Evolutionary conservation across 306 rosid species (phyloP).

Genomic region (Cucurbita argyrosperma): DNA sequence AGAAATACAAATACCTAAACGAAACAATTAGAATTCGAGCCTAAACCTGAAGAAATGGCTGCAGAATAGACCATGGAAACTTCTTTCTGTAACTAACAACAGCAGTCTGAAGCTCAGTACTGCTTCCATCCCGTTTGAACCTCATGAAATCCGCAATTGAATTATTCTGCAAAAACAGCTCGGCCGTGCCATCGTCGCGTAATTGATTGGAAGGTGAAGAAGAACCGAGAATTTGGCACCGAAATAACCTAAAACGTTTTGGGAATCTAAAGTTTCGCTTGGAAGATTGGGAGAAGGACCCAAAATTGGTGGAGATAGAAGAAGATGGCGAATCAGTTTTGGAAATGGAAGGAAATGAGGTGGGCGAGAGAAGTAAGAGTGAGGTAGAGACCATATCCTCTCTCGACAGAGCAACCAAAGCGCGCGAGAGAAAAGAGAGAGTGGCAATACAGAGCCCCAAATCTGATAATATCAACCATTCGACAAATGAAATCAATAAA

Average conservation of each 20-base stretch:
- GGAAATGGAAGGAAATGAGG: slow-evolving; percentile 34
- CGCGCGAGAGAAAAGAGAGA: not conserved
- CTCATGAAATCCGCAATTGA: slow-evolving; percentile 87
- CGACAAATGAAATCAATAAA: not conserved
- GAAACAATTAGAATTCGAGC: not conserved
- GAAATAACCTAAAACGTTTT: slow-evolving; percentile 11
- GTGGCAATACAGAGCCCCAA: not conserved
- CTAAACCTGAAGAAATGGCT: slow-evolving; percentile 66
- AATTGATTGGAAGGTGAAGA: slow-evolving; percentile 19
- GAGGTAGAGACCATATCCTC: slow-evolving; percentile 41
- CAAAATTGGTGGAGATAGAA: slow-evolving; percentile 11
- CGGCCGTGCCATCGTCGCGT: slow-evolving; percentile 49
- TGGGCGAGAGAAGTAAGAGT: slow-evolving; percentile 32
- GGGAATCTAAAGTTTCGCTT: slow-evolving; percentile 12
- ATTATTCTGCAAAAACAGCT: slow-evolving; percentile 41
- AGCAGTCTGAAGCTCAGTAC: slow-evolving; percentile 74
- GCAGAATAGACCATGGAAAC: slow-evolving; percentile 75
- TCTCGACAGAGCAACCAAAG: not conserved
- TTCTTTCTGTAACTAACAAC: slow-evolving; percentile 59
- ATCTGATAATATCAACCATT: not conserved
- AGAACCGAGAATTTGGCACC: slow-evolving; percentile 6
- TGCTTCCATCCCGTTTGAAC: slow-evolving; percentile 48
- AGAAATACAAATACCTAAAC: not conserved
- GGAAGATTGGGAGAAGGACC: slow-evolving; percentile 18
- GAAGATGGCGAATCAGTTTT: slow-evolving; percentile 29